A percentile compares a stretch with the other conserved stretches of the same genome.
phyloP scores from a whole-genome alignment of 23 red algal genomes.

The Agarophyton chilense region DNA sequence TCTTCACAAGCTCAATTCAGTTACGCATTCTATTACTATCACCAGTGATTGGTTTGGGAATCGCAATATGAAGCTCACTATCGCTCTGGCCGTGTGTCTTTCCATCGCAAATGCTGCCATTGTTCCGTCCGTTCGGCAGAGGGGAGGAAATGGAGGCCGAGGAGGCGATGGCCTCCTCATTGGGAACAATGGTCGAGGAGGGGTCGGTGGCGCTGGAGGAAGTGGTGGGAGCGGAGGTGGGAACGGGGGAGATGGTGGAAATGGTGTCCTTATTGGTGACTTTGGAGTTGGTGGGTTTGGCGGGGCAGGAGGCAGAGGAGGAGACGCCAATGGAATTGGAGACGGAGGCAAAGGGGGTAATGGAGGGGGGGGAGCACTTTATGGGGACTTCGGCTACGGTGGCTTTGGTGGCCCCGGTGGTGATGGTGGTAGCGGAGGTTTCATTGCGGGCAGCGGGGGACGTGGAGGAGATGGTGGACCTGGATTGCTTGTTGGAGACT shows the following conservation, averaged over 20 bases:
- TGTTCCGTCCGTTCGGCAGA: neutral
- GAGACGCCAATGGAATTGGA: neutral
- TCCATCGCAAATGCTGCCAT: neutral
- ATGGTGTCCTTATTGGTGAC: neutral
- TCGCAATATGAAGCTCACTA: neutral
- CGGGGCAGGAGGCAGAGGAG: neutral
- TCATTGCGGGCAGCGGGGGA: neutral
- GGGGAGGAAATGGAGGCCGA: neutral
- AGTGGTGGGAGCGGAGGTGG: neutral
- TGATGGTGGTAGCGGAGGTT: neutral
- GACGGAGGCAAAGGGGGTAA: neutral
- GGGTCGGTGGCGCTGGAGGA: neutral
- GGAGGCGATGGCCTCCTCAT: neutral
- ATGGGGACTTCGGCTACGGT: neutral
- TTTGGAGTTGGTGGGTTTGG: neutral
- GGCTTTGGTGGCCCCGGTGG: neutral
- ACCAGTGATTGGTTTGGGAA: too few relatives aligned
- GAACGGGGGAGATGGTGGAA: neutral
- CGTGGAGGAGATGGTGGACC: neutral
- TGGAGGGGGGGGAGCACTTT: neutral
- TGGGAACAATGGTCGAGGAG: neutral
- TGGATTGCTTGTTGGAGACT: neutral
- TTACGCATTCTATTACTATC: too few relatives aligned
- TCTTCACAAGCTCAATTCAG: too few relatives aligned
- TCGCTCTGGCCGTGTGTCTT: neutral